These are phyloP conservation scores for Amanita fuliginea DNA, from an alignment of 768 basidiomycete genomes.

Conservation along the genomic window DNA sequence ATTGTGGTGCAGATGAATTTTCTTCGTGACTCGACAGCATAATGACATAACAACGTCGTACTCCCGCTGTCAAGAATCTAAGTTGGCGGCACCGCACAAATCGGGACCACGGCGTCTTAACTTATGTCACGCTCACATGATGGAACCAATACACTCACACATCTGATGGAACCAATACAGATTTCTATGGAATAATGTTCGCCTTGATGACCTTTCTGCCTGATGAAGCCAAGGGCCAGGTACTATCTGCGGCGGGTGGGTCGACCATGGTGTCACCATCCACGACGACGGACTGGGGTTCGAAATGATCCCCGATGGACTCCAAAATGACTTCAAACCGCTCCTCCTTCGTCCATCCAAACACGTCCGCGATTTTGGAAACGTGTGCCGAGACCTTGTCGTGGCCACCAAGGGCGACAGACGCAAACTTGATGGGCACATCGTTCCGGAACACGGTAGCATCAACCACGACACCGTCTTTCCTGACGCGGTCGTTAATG, in stretches of 20 bases:
- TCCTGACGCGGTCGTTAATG: background rate
- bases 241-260: background rate
- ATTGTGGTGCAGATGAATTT: conserved; percentile 12
- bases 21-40: background rate
- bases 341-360: background rate
- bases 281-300: background rate
- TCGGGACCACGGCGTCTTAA: too few relatives aligned
- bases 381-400: background rate
- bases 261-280: background rate
- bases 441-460: background rate
- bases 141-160: too few relatives aligned
- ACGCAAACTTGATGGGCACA: background rate
- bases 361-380: background rate
- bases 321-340: background rate
- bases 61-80: too few relatives aligned
- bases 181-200: background rate
- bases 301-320: background rate
- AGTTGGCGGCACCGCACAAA: too few relatives aligned
- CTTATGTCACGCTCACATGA: too few relatives aligned
- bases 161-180: too few relatives aligned
- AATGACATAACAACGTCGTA: background rate
- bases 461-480: background rate
- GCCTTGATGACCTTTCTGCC: background rate
- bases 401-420: background rate
- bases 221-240: background rate